Percentiles rank a stretch among this genome's conserved stretches.
Evolutionary conservation across 768 basidiomycete species (phyloP).

Genomic region (Mrakia gelida): DNA sequence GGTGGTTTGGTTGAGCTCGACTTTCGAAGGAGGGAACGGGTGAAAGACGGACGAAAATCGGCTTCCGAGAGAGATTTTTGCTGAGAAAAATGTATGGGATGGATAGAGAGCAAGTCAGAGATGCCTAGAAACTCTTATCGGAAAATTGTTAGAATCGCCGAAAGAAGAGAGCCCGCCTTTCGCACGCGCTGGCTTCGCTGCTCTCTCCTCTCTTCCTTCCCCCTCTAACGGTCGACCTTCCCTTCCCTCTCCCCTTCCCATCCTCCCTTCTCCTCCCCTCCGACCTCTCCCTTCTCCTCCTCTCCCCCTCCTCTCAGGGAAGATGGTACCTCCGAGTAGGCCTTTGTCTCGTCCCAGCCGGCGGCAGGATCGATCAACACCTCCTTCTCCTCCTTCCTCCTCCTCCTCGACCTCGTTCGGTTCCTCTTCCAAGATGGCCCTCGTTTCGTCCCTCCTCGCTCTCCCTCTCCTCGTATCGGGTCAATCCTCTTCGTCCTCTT

Average conservation of each 20-base stretch:
- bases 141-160: not conserved
- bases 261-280: not conserved
- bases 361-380: not conserved
- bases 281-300: not conserved
- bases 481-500: not conserved
- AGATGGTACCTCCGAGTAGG: not conserved
- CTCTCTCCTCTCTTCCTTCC: not conserved
- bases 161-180: not conserved
- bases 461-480: not conserved
- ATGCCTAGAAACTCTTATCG: not conserved
- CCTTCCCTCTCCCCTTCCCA: not conserved
- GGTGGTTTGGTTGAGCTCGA: not conserved
- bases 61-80: not conserved
- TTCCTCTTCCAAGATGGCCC: not conserved
- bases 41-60: too few species aligned
- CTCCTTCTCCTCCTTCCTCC: not conserved
- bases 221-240: not conserved
- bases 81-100: not conserved
- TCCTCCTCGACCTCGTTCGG: not conserved
- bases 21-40: not conserved
- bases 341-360: not conserved
- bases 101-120: not conserved
- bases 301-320: not conserved
- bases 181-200: not conserved
- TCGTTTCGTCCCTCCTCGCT: constrained; percentile 11